Evolutionary conservation across 495 filamentous ascomycete species (phyloP), one percentile per base, ranked within the genome.

Genomic region (Aspergillus biplanus): DNA sequence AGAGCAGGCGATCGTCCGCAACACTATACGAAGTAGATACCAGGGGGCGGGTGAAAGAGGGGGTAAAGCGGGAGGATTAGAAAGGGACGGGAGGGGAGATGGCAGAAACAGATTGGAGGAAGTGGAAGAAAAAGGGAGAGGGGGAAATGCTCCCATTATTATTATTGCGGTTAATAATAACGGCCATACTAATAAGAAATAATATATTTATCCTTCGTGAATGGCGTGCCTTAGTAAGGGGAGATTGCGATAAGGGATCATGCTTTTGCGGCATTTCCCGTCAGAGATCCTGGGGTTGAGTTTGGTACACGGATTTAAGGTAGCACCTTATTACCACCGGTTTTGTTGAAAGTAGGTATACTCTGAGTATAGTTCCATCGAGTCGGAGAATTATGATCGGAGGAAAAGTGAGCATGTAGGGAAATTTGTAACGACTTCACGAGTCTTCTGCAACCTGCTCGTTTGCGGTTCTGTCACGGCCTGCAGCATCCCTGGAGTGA

Each of bases 201-300:
- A 33, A 15, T 4, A 13, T 44, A 44, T 44, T 44, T 44, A 44
- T 44, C 39, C 8, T 44, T 44, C 4, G 21, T 50, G 21, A 16
- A 13, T 18, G 8, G 16, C 47, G n/a, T 16, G 47, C 21, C 47
- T 50, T 18, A 15, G 16, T 13, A 4, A 4, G 16, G 33, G 12
- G 32, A 34, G 27, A 33, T 34, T 6, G 27, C 52, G 52, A 54
- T 54, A 54, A 54, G 52, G 52, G 52, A 54, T 34, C 52, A 33
- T 54, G 13, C 4, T 34, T 33, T 18, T 31, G 47, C 47, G 27
- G 52, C 27, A 33, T 54, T 12, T 54, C 31, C 52, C 52, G 52
- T 32, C 27, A n/a, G 16, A 33, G 13, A 5, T 18, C 13, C 13
- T 9, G 13, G 13, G 21, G 18, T 27, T 1, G 4, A 16, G 48